These are phyloP conservation scores for Pichia sp. DNA, from an alignment of 1,139 yeast genomes.

Conservation along the genomic window DNA sequence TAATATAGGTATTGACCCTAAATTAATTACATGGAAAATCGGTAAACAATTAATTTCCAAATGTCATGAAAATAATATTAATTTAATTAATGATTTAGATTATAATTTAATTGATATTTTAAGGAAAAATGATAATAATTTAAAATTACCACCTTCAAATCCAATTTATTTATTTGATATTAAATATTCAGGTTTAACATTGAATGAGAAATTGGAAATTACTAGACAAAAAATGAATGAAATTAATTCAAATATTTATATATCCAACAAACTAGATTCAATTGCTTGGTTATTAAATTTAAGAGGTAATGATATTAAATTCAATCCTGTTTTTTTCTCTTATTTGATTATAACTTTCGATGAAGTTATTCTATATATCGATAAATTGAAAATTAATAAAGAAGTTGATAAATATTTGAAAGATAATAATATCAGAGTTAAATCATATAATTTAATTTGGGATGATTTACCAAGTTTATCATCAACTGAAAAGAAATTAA, in stretches of 20 bases:
- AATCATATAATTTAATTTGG: constrained; percentile 40
- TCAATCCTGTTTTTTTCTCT: constrained; percentile 45
- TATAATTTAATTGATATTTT: constrained; percentile 41
- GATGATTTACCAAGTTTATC: constrained; percentile 31
- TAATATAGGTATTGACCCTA: constrained; percentile 28
- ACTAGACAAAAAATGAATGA: constrained; percentile 17
- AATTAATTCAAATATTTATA: constrained; percentile 17
- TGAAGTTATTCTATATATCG: constrained; percentile 33
- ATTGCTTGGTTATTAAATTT: constrained; percentile 50
- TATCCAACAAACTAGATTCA: constrained; percentile 46
- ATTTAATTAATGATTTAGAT: constrained; percentile 34
- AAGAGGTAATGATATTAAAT: constrained; percentile 43
- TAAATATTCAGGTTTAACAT: constrained; percentile 39
- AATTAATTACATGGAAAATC: constrained; percentile 29
- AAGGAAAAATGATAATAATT: not conserved
- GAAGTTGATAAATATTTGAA: constrained; percentile 26
- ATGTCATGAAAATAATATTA: constrained; percentile 32
- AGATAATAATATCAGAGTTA: constrained; percentile 30
- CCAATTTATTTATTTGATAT: constrained; percentile 33
- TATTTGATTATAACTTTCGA: constrained; percentile 35
- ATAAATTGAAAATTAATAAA: constrained; percentile 30
- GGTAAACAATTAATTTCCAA: constrained; percentile 27
- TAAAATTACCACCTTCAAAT: not conserved
- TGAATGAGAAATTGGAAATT: constrained; percentile 30
- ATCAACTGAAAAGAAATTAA: constrained; percentile 28